Base-by-base conservation (phyloP, 768 basidiomycete species). In the Russula sp. region DNA sequence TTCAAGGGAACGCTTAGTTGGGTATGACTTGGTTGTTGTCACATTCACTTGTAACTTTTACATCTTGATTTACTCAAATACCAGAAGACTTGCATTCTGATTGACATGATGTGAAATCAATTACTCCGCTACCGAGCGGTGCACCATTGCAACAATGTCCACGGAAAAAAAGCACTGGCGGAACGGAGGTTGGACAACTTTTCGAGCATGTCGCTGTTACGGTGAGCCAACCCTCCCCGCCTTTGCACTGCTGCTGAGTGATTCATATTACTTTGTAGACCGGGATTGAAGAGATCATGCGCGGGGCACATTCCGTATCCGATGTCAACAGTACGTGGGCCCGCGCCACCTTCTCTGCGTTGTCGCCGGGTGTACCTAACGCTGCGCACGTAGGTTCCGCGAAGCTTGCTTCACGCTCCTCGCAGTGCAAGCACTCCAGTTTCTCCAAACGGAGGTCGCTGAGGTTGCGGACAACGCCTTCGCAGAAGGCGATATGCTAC, bases 321-420 rank as follows among this genome's bases (percentile, higher is more conserved):
- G 90, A 45, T 79, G 81, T 64, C 90, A 92, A 70, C 86, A 87
- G 90, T 89, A 68, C 59, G 85, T 35, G 7, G 50, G 39, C 27
- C 27, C 27, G 27, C 27, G 27, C 27, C 27, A 27, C n/a, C n/a
- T 13, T 64, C 39, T 35, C 63, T 32, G 55, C 40, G 40, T 40
- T 31, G 22, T 52, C 37, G 32, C 10, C 37, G 4, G n/a, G 18
- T 45, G 35, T n/a, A 35, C 40, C 18, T 31, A 37, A 55, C 37
- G 10, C 34, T 34, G n/a, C 9, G 5, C 7, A 6, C 44, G 47
- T 67, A 92, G 90, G 68, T 92, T 91, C 75, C 83, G 86, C n/a
- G 90, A 93, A 70, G 85, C 91, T 80, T 89, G 88, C 69, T 83
- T 84, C 71, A 82, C 84, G 51, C 77, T 73, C 16, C 73, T 84